phyloP scores from a whole-genome alignment of 768 basidiomycete species.

The Trametes meyenii region DNA sequence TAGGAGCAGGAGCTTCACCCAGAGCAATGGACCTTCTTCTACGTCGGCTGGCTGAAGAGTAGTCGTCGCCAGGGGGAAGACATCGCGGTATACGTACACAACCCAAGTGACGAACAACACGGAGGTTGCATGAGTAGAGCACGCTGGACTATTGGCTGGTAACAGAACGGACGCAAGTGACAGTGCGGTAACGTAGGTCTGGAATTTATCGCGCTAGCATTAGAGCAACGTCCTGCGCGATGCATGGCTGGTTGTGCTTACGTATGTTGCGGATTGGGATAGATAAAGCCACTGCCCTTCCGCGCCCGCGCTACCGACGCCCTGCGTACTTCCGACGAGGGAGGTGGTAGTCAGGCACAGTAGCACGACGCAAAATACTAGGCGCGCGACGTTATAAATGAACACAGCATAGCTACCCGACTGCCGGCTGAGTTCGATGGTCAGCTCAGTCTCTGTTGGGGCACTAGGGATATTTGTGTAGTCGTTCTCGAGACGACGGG shows the following conservation, averaged over 20 bases:
- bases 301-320: background rate
- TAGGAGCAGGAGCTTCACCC: constrained; percentile 53
- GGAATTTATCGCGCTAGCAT: background rate
- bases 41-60: constrained; percentile 49
- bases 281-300: background rate
- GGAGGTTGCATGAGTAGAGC: constrained; percentile 48
- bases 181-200: constrained; percentile 40
- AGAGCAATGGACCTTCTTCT: constrained; percentile 50
- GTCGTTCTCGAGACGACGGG: too few relatives aligned
- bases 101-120: constrained; percentile 49
- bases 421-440: background rate
- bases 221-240: background rate
- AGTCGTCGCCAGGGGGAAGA: constrained; percentile 61
- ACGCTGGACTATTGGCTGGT: constrained; percentile 26
- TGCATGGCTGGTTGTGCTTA: background rate
- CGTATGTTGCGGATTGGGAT: background rate
- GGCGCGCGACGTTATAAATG: background rate
- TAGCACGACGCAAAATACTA: background rate
- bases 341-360: background rate
- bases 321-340: background rate
- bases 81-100: constrained; percentile 56
- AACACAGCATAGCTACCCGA: background rate
- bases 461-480: background rate
- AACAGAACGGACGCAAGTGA: constrained; percentile 31
- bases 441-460: background rate